Percentiles rank a stretch among this genome's conserved stretches.
These are phyloP conservation scores for Pichia rugopelliculosa DNA, from an alignment of 805 yeast genomes.

Conservation along the genomic window DNA sequence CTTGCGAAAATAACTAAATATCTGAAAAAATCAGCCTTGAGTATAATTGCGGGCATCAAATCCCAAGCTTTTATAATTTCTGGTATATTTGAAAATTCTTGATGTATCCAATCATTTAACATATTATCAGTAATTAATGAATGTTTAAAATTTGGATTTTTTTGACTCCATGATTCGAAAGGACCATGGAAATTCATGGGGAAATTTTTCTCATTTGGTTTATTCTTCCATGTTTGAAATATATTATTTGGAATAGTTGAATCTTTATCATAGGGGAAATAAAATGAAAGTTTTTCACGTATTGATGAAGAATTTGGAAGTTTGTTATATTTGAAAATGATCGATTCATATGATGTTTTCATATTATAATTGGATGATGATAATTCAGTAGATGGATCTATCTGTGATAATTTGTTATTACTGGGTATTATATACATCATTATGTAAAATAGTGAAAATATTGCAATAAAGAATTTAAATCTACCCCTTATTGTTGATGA, in stretches of 20 bases:
- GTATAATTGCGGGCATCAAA: conserved; percentile 67
- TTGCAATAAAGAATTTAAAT: not conserved
- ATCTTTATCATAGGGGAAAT: conserved; percentile 67
- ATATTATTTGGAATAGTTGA: conserved; percentile 66
- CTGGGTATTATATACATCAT: not conserved
- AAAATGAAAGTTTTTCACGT: conserved; percentile 56
- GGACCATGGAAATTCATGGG: conserved; percentile 40
- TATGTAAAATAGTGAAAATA: not conserved
- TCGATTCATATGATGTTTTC: conserved; percentile 1
- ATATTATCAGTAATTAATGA: conserved; percentile 60
- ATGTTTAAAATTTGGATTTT: conserved; percentile 60
- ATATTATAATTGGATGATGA: not conserved
- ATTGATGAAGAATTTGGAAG: conserved; percentile 20
- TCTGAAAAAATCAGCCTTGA: conserved; percentile 91
- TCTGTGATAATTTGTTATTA: not conserved
- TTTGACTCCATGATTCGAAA: conserved; percentile 55
- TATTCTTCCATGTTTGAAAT: conserved; percentile 94
- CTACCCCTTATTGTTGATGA: not conserved
- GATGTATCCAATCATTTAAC: conserved; percentile 47
- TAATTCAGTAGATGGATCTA: not conserved
- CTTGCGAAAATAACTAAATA: conserved; percentile 80
- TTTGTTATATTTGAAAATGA: conserved; percentile 10
- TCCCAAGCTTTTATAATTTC: conserved; percentile 69
- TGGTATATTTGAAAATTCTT: conserved; percentile 65
- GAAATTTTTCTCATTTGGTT: conserved; percentile 50